A percentile compares a stretch with the other conserved stretches of the same genome.
These are phyloP conservation scores for Jamesozyma rosinii DNA, from an alignment of 805 yeast genomes.

Conservation along the genomic window DNA sequence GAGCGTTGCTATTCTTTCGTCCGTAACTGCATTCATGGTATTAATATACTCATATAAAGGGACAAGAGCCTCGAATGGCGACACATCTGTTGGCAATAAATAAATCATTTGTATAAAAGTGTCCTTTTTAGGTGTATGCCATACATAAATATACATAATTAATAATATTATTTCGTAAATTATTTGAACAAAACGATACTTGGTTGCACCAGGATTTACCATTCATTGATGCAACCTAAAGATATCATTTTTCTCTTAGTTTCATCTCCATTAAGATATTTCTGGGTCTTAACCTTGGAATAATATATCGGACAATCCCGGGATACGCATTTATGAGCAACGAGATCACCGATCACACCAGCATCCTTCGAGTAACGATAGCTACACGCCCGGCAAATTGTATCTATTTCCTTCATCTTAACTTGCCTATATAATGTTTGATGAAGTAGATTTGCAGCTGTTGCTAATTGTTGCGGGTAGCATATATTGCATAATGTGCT, in stretches of 20 bases:
- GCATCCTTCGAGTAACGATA: slow-evolving; percentile 20
- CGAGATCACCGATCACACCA: slow-evolving; percentile 24
- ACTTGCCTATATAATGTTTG: slow-evolving; percentile 6
- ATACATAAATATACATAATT: no score
- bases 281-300: slow-evolving; percentile 38
- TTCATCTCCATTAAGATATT: slow-evolving; percentile 21
- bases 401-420: slow-evolving; percentile 19
- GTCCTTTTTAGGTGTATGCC: no score
- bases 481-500: slow-evolving; percentile 13
- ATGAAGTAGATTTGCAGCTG: slow-evolving; percentile 13
- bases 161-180: no score
- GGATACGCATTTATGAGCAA: slow-evolving; percentile 40
- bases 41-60: neutral
- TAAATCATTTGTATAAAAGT: no score
- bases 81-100: no score
- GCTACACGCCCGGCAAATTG: slow-evolving; percentile 34
- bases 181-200: no score
- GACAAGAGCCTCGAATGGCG: no score
- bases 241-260: slow-evolving; percentile 5
- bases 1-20: neutral
- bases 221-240: slow-evolving; percentile 12
- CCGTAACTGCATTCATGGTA: neutral
- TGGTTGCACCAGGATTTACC: slow-evolving; percentile 14
- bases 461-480: neutral
- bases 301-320: slow-evolving; percentile 59